Percentiles rank a stretch among this genome's conserved stretches.
Conservation (phyloP, 805 yeast genomes). For the Monosporozyma siamensis region DNA sequence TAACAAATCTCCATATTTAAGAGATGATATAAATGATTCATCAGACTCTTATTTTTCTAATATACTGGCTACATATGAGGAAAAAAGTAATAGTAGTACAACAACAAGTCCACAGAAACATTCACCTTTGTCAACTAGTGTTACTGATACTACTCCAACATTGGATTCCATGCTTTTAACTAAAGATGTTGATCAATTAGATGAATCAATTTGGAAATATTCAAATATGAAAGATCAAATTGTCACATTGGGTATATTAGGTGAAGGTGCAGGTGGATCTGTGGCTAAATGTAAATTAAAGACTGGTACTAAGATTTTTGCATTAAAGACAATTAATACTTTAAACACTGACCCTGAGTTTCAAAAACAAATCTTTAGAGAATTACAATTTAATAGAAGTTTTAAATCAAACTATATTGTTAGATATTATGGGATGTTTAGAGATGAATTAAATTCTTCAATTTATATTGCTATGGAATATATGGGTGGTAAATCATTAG, state of each 20-base stretch:
- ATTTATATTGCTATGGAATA: constrained; percentile 95
- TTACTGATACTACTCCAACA: background rate
- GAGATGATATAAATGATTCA: constrained; percentile 11
- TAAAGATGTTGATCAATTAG: constrained; percentile 45
- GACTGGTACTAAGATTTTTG: constrained; percentile 60
- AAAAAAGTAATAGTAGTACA: constrained; percentile 7
- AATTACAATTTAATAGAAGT: constrained; percentile 75
- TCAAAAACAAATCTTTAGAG: constrained; percentile 85
- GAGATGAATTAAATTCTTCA: constrained; percentile 64
- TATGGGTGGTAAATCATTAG: constrained; percentile 89
- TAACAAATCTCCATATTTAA: constrained; percentile 9
- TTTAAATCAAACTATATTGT: constrained; percentile 83
- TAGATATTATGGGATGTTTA: constrained; percentile 84
- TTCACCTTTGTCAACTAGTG: background rate
- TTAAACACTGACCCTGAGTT: constrained; percentile 60
- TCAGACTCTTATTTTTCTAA: constrained; percentile 21
- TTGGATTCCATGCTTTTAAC: constrained; percentile 2
- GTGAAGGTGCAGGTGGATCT: constrained; percentile 93
- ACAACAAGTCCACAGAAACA: constrained; percentile 5
- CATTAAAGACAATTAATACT: constrained; percentile 51
- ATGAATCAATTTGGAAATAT: constrained; percentile 67
- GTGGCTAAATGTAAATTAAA: constrained; percentile 69
- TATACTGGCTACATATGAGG: constrained; percentile 19
- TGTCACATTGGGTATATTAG: constrained; percentile 59
- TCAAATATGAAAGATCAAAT: constrained; percentile 47